Percentiles rank a stretch among this genome's conserved stretches.
These are phyloP conservation scores for Xylariaceae sp. DNA, from an alignment of 2,329 filamentous ascomycete genomes.

Conservation along the genomic window DNA sequence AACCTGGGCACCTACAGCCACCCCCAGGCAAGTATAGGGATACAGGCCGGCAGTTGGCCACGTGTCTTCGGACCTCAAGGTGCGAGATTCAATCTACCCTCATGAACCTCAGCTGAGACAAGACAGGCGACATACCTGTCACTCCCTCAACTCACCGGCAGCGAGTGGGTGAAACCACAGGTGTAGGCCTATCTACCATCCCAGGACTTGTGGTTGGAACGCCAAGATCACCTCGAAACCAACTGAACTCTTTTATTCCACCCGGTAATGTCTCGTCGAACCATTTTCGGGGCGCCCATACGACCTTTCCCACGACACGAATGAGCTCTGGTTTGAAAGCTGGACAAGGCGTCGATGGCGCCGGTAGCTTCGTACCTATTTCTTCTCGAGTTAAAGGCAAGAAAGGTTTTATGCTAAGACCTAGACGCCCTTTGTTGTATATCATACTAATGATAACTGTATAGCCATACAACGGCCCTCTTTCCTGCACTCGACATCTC, in stretches of 20 bases:
- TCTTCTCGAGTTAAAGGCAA: conserved; percentile 26
- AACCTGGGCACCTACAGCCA: conserved; percentile 6
- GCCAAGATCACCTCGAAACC: conserved; percentile 21
- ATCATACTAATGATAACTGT: conserved; percentile 13
- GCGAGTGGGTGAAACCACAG: conserved; percentile 24
- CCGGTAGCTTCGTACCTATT: conserved; percentile 14
- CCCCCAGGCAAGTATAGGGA: conserved; percentile 7
- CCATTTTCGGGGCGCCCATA: conserved; percentile 14
- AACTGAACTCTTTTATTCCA: conserved; percentile 18
- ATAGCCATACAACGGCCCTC: conserved; percentile 23
- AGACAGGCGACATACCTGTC: conserved; percentile 28
- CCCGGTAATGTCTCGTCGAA: conserved; percentile 16
- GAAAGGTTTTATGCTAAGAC: neutral
- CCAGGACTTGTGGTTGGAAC: conserved; percentile 32
- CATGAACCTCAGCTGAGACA: conserved; percentile 4
- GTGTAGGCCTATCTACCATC: conserved; percentile 28
- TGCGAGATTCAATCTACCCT: neutral
- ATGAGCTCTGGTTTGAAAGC: conserved; percentile 30
- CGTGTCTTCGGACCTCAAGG: conserved; percentile 14
- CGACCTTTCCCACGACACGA: conserved; percentile 22
- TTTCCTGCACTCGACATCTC: conserved; percentile 18
- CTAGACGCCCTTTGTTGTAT: neutral
- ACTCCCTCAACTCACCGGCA: conserved; percentile 34
- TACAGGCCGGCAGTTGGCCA: conserved; percentile 13
- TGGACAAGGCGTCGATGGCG: conserved; percentile 21